A percentile compares a stretch with the other conserved stretches of the same genome.
These are phyloP conservation scores for Phytophthora sojae DNA, from an alignment of 352 stramenopile species.

Conservation along the genomic window DNA sequence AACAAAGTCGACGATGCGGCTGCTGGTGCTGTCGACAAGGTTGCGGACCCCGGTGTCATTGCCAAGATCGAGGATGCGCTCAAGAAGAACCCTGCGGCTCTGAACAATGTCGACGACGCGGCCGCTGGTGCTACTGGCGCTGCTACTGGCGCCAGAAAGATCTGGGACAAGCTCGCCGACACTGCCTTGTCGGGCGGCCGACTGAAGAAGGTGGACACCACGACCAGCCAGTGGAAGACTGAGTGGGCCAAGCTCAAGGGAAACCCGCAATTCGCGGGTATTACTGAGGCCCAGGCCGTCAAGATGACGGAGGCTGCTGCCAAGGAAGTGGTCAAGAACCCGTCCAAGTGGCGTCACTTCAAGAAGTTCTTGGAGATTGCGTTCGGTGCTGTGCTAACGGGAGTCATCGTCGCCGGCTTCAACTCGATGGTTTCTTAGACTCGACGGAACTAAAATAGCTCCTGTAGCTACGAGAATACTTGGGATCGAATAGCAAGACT, in stretches of 20 bases:
- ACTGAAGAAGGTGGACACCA: not conserved
- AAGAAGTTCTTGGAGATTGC: slow-evolving; percentile 17
- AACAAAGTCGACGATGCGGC: too few relatives aligned
- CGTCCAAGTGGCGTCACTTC: slow-evolving; percentile 25
- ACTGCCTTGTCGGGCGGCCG: not conserved
- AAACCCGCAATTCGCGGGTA: not conserved
- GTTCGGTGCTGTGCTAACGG: slow-evolving; percentile 1
- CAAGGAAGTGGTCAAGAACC: slow-evolving; percentile 6
- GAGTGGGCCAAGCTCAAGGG: not conserved
- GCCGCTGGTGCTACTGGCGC: not conserved
- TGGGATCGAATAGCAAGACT: not conserved
- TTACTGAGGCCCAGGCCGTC: not conserved
- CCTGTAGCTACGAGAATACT: not conserved
- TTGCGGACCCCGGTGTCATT: too few relatives aligned
- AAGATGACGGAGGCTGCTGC: slow-evolving; percentile 20
- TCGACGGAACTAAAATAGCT: not conserved
- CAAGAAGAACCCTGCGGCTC: too few relatives aligned
- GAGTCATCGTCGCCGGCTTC: slow-evolving; percentile 7
- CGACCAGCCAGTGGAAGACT: not conserved
- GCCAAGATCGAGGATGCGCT: too few relatives aligned
- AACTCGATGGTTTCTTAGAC: slow-evolving; percentile 2
- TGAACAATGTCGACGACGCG: not conserved
- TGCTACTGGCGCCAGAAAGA: not conserved
- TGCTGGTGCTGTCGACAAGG: too few relatives aligned
- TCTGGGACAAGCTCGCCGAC: not conserved